A percentile compares a stretch with the other conserved stretches of the same genome.
These are phyloP conservation scores for Pyrenopolyporus hunteri DNA, from an alignment of 495 filamentous ascomycete genomes.

Conservation along the genomic window DNA sequence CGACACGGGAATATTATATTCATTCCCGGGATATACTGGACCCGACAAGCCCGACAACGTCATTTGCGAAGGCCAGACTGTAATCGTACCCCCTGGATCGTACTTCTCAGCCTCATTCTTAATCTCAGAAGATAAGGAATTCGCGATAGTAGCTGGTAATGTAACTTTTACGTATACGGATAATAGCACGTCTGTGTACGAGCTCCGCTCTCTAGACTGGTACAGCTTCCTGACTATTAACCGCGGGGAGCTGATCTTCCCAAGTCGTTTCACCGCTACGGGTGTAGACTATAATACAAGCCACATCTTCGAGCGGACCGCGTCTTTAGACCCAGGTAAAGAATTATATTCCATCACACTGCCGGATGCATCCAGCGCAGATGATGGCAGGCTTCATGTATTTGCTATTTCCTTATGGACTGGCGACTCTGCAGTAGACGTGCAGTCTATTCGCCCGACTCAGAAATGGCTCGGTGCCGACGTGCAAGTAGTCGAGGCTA, in stretches of 20 bases:
- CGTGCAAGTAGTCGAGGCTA: constrained; percentile 57
- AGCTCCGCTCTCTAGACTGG: constrained; percentile 55
- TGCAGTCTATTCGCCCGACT: constrained; percentile 59
- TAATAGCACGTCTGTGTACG: constrained; percentile 45
- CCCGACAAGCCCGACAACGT: constrained; percentile 51
- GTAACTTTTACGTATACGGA: constrained; percentile 57
- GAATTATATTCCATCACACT: constrained; percentile 51
- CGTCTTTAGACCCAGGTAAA: constrained; percentile 55
- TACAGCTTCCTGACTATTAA: constrained; percentile 56
- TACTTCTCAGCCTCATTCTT: constrained; percentile 59
- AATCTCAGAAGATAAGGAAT: constrained; percentile 49
- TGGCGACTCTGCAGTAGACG: constrained; percentile 29
- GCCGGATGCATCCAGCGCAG: constrained; percentile 44
- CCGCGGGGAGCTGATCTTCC: constrained; percentile 58
- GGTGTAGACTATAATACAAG: constrained; percentile 56
- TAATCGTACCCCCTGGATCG: constrained; percentile 42
- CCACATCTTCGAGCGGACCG: constrained; percentile 59
- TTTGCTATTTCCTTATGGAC: constrained; percentile 51
- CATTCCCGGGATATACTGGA: constrained; percentile 54
- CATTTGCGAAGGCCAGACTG: constrained; percentile 50
- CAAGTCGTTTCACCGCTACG: constrained; percentile 52
- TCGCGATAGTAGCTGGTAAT: constrained; percentile 50
- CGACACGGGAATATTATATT: constrained; percentile 53
- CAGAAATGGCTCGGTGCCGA: constrained; percentile 55
- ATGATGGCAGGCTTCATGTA: constrained; percentile 49